Evolutionary conservation across 768 basidiomycete species (phyloP).

Genomic region (Boletus vermiculosoides): DNA sequence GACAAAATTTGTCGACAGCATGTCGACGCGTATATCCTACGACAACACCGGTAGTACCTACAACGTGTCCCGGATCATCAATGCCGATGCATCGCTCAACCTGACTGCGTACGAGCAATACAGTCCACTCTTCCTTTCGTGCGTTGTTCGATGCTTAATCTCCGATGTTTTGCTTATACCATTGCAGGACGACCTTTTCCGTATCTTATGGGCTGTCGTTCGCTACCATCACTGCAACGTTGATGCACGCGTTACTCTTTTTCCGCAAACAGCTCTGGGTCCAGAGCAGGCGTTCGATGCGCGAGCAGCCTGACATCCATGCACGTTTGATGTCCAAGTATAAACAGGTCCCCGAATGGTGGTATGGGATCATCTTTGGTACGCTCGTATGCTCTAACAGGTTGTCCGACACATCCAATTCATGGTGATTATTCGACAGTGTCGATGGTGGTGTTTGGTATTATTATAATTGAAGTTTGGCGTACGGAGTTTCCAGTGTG

Average conservation of each 20-base stretch:
- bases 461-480: slow-evolving; percentile 61
- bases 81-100: slow-evolving; percentile 54
- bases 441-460: slow-evolving; percentile 56
- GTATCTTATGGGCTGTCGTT: slow-evolving; percentile 82
- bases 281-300: slow-evolving; percentile 66
- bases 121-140: slow-evolving; percentile 61
- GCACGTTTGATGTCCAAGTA: slow-evolving; percentile 57
- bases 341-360: slow-evolving; percentile 60
- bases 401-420: background rate
- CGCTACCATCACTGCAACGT: slow-evolving; percentile 72
- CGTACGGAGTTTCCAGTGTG: slow-evolving; percentile 47
- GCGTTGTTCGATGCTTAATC: background rate
- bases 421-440: slow-evolving; percentile 20
- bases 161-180: background rate
- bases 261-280: slow-evolving; percentile 78
- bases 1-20: slow-evolving; percentile 30
- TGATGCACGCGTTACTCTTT: slow-evolving; percentile 71
- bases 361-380: slow-evolving; percentile 43
- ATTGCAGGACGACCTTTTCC: slow-evolving; percentile 57
- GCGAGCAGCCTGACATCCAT: slow-evolving; percentile 78
- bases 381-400: background rate
- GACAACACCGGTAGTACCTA: slow-evolving; percentile 61
- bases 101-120: slow-evolving; percentile 52
- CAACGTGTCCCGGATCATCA: slow-evolving; percentile 58
- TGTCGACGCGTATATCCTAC: slow-evolving; percentile 64